Conservation (phyloP, 805 yeast species). For the Ogataea chonburiensis region DNA sequence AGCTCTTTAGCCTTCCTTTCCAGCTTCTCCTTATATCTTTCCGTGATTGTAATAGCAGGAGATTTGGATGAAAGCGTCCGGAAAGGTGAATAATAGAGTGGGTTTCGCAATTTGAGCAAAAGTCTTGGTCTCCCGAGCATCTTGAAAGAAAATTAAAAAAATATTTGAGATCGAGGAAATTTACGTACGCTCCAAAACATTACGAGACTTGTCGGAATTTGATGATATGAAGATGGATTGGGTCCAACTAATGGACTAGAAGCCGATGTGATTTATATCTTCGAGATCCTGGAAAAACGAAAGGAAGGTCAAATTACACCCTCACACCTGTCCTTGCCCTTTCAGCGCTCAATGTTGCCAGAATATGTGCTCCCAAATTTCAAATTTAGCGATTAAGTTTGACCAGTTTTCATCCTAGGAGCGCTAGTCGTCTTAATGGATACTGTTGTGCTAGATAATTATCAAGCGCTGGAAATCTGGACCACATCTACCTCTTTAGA, state of each 20-base stretch:
- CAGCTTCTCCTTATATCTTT: slow-evolving; percentile 42
- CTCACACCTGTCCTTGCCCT: slow-evolving; percentile 6
- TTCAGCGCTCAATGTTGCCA: slow-evolving; percentile 3
- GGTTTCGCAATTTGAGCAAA: slow-evolving; percentile 1
- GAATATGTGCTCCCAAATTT: slow-evolving; percentile 4
- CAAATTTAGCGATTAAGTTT: too few relatives aligned
- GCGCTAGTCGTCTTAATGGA: slow-evolving; percentile 2
- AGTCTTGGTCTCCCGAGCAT: slow-evolving; percentile 6
- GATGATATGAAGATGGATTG: too few relatives aligned
- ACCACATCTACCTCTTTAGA: background rate
- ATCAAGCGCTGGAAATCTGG: background rate
- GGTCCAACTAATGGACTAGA: too few relatives aligned
- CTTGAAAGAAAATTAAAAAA: slow-evolving; percentile 1
- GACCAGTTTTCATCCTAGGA: background rate
- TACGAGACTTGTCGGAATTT: too few relatives aligned
- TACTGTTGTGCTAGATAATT: background rate
- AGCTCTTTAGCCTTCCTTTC: slow-evolving; percentile 38
- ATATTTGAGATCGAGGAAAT: too few relatives aligned
- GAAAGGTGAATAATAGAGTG: too few relatives aligned
- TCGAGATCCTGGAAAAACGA: too few relatives aligned
- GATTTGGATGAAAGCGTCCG: slow-evolving; percentile 31
- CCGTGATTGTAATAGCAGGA: slow-evolving; percentile 33
- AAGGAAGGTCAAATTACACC: background rate
- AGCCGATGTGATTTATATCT: too few relatives aligned
- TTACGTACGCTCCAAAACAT: too few relatives aligned